phyloP scores from a whole-genome alignment of 2,329 filamentous ascomycete species.

The Triangularia verruculosa region DNA sequence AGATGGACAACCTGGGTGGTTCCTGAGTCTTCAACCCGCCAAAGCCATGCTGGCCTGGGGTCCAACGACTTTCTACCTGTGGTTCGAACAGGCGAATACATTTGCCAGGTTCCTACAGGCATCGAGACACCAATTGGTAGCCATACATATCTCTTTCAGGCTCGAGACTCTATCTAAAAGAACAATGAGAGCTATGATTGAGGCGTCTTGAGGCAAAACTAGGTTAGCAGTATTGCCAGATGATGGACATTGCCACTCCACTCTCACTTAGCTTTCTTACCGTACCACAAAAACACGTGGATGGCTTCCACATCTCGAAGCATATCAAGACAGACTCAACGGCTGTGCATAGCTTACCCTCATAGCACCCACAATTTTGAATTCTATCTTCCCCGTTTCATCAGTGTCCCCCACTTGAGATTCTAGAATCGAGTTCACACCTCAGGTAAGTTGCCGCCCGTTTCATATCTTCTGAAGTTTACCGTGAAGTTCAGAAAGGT shows the following conservation, averaged over 20 bases:
- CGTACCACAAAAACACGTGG: background rate
- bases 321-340: background rate
- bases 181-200: too few relatives aligned
- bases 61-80: too few relatives aligned
- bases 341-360: background rate
- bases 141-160: background rate
- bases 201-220: too few relatives aligned
- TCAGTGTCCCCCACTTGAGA: background rate
- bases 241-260: background rate
- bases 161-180: too few relatives aligned
- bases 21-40: background rate
- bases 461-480: background rate
- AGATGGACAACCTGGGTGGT: background rate
- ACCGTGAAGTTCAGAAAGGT: background rate
- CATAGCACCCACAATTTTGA: background rate
- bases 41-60: too few relatives aligned
- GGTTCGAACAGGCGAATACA: too few relatives aligned
- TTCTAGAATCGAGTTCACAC: background rate
- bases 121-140: too few relatives aligned
- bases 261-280: background rate
- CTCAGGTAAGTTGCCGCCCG: background rate
- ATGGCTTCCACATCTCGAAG: background rate
- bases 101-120: too few relatives aligned
- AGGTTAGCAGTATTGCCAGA: too few relatives aligned
- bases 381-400: background rate